Conservation (phyloP, 2,329 filamentous ascomycete genomes). For the Diaporthe batatas region DNA sequence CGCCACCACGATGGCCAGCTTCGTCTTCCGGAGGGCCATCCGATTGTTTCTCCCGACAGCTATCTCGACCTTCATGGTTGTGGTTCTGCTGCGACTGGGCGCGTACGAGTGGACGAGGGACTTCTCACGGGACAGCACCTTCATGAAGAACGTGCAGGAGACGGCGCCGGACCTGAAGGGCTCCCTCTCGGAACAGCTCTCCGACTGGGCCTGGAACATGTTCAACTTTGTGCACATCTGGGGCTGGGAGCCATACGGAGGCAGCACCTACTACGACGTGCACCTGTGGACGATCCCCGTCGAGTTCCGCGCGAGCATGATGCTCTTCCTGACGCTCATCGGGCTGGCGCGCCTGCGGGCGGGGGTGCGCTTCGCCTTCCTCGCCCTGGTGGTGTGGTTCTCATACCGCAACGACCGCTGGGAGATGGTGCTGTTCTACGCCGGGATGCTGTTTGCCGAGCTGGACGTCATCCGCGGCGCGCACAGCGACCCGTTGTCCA, state of each 20-base stretch:
- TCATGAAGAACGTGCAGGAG: slow-evolving; percentile 64
- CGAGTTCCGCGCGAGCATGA: slow-evolving; percentile 70
- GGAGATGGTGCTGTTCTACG: slow-evolving; percentile 69
- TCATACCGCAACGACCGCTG: slow-evolving; percentile 63
- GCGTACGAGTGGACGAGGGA: slow-evolving; percentile 63
- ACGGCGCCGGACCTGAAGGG: slow-evolving; percentile 58
- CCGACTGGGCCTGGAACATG: slow-evolving; percentile 63
- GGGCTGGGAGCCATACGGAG: slow-evolving; percentile 62
- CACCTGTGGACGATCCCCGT: slow-evolving; percentile 75
- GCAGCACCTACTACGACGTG: slow-evolving; percentile 66
- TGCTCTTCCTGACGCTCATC: slow-evolving; percentile 67
- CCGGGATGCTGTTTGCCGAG: slow-evolving; percentile 68
- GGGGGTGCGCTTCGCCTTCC: slow-evolving; percentile 57
- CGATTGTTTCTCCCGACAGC: slow-evolving; percentile 66
- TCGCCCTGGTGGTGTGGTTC: slow-evolving; percentile 59
- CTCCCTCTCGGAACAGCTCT: slow-evolving; percentile 56
- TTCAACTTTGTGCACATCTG: slow-evolving; percentile 65
- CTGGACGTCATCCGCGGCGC: slow-evolving; percentile 63
- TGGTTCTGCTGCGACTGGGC: slow-evolving; percentile 59
- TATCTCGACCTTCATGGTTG: slow-evolving; percentile 63
- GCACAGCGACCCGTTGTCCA: slow-evolving; percentile 50
- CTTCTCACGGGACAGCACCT: slow-evolving; percentile 58
- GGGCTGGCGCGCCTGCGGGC: slow-evolving; percentile 62
- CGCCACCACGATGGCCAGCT: slow-evolving; percentile 60
- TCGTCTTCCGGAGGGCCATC: slow-evolving; percentile 65